A percentile compares a stretch with the other conserved stretches of the same genome.
phyloP scores from a whole-genome alignment of 306 rosid species.

The Vigna hirtella region DNA sequence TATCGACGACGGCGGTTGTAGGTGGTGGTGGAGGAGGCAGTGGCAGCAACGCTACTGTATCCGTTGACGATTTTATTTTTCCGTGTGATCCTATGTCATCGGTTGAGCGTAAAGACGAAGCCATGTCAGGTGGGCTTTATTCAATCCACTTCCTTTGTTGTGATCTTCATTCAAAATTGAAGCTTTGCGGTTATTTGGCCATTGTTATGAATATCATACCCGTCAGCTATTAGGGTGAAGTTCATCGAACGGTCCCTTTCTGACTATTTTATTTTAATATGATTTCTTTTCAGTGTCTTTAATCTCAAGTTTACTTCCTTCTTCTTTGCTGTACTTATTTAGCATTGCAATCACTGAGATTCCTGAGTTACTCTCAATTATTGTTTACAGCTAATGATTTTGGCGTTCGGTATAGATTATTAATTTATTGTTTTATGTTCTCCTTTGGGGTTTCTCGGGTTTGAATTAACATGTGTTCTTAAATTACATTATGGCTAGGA shows the following conservation, averaged over 20 bases:
- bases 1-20: slow-evolving; percentile 70
- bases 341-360: not conserved
- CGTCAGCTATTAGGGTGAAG: slow-evolving; percentile 1
- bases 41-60: slow-evolving; percentile 56
- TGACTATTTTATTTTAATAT: not conserved
- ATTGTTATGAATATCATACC: not conserved
- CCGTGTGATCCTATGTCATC: slow-evolving; percentile 67
- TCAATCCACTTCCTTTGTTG: slow-evolving; percentile 19
- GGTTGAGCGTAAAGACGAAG: slow-evolving; percentile 81
- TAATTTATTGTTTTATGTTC: slow-evolving; percentile 16
- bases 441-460: slow-evolving; percentile 26
- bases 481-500: slow-evolving; percentile 20
- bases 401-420: not conserved
- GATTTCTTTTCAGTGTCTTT: not conserved
- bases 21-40: slow-evolving; percentile 68
- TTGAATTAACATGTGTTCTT: slow-evolving; percentile 36
- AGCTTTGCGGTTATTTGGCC: not conserved
- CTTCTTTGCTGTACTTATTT: not conserved
- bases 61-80: slow-evolving; percentile 70
- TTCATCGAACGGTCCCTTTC: not conserved
- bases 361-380: slow-evolving; percentile 4
- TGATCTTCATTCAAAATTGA: not conserved
- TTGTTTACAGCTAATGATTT: slow-evolving; percentile 15
- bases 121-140: slow-evolving; percentile 58
- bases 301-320: not conserved